phyloP scores from a whole-genome alignment of 345 rosid species.

The Euphorbia lathyris region DNA sequence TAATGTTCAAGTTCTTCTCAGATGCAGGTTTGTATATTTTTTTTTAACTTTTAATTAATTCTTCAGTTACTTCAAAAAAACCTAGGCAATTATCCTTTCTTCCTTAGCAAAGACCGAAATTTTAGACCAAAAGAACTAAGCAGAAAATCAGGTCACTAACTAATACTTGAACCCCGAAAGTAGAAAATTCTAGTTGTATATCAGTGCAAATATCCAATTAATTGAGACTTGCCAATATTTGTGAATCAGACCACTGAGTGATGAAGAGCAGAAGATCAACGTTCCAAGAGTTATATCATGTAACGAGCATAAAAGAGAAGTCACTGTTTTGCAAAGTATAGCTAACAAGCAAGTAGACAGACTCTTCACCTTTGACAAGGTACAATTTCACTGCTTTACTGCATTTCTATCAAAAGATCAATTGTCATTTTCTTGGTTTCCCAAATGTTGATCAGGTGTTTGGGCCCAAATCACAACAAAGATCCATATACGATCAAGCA shows the following conservation, averaged over 20 bases:
- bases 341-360: slow-evolving; percentile 83
- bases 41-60: too few species aligned
- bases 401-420: neutral
- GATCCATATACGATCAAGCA: slow-evolving; percentile 92
- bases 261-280: slow-evolving; percentile 71
- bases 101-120: neutral
- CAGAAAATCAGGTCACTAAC: neutral
- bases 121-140: neutral
- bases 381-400: slow-evolving; percentile 1
- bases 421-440: neutral
- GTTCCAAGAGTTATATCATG: slow-evolving; percentile 61
- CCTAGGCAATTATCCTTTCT: too few species aligned
- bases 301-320: slow-evolving; percentile 75
- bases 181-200: neutral
- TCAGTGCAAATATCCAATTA: neutral
- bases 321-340: slow-evolving; percentile 58
- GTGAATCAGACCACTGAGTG: slow-evolving; percentile 57
- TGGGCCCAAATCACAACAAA: slow-evolving; percentile 89
- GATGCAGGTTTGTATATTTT: slow-evolving; percentile 71
- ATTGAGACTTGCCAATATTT: slow-evolving; percentile 2
- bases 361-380: slow-evolving; percentile 84
- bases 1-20: slow-evolving; percentile 78
- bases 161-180: neutral
- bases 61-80: neutral
- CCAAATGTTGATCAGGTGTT: slow-evolving; percentile 53